Evolutionary conservation across 1,284 basidiomycete species (phyloP).

Genomic region (Ustilago sp.): DNA sequence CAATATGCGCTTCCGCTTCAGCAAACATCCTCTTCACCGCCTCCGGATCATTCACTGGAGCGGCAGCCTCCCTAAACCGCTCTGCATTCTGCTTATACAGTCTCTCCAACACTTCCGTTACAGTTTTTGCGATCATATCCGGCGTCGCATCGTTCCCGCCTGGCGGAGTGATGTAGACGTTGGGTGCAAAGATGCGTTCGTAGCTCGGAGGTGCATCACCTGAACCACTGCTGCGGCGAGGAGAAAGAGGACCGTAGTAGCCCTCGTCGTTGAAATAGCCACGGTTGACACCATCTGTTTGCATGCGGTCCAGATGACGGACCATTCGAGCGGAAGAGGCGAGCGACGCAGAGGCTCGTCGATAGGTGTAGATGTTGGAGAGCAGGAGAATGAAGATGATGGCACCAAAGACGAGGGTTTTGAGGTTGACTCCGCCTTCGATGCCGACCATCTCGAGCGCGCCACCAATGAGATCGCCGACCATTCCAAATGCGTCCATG

Average conservation of each 20-base stretch:
- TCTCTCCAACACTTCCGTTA: slow-evolving; percentile 65
- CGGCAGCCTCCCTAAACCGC: slow-evolving; percentile 4
- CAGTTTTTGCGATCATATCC: slow-evolving; percentile 65
- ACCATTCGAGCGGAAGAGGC: slow-evolving; percentile 16
- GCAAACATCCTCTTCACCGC: slow-evolving; percentile 66
- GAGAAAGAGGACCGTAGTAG: slow-evolving; percentile 34
- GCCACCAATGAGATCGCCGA: slow-evolving; percentile 46
- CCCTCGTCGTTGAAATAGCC: slow-evolving; percentile 41
- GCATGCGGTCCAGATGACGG: slow-evolving; percentile 26
- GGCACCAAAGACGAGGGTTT: slow-evolving; percentile 54
- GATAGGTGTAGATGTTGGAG: slow-evolving; percentile 65
- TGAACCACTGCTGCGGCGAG: slow-evolving; percentile 10
- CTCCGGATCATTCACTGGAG: slow-evolving; percentile 72
- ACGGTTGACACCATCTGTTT: slow-evolving; percentile 30
- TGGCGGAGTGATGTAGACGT: slow-evolving; percentile 46
- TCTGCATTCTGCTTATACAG: slow-evolving; percentile 53
- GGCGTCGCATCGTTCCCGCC: slow-evolving; percentile 46
- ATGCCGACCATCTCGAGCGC: slow-evolving; percentile 42
- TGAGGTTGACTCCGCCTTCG: slow-evolving; percentile 34
- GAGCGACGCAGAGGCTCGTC: slow-evolving; percentile 6
- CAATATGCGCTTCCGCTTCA: slow-evolving; percentile 73
- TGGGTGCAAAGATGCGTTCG: slow-evolving; percentile 43
- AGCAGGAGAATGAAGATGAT: slow-evolving; percentile 68
- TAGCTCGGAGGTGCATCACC: slow-evolving; percentile 4
- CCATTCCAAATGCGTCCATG: slow-evolving; percentile 40